Evolutionary conservation across 139 green algal species (phyloP).

Genomic region (Volvox africanus): DNA sequence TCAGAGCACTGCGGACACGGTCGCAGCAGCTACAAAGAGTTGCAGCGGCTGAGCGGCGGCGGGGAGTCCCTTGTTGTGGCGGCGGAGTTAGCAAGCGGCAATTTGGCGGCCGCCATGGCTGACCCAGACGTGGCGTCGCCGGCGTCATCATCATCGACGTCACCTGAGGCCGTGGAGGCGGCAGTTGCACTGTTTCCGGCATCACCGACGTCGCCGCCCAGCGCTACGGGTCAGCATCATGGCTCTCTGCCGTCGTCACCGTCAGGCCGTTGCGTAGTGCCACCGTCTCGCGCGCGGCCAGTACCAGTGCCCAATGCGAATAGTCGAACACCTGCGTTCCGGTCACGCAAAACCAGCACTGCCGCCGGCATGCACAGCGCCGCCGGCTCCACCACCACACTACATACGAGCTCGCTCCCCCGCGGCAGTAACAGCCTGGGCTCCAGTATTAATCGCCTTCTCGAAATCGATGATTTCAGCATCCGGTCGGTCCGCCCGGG

Average conservation of each 20-base stretch:
- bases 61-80: background rate
- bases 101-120: background rate
- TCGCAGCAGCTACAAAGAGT: conserved; percentile 20
- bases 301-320: conserved; percentile 23
- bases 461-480: background rate
- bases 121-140: background rate
- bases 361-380: background rate
- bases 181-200: background rate
- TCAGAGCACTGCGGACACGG: conserved; percentile 17
- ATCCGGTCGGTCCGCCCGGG: no score
- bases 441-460: background rate
- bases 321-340: conserved; percentile 32
- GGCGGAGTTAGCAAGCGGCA: background rate
- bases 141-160: background rate
- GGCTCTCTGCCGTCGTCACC: background rate
- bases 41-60: conserved; percentile 12
- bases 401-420: background rate
- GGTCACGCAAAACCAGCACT: background rate
- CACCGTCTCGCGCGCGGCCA: background rate
- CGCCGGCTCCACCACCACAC: background rate
- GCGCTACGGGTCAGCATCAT: background rate
- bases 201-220: background rate
- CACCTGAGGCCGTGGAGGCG: background rate
- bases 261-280: background rate
- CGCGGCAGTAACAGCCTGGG: background rate